Conservation (phyloP, 192 early-diverging fungal genomes). For the Lobulomyces angularis region DNA sequence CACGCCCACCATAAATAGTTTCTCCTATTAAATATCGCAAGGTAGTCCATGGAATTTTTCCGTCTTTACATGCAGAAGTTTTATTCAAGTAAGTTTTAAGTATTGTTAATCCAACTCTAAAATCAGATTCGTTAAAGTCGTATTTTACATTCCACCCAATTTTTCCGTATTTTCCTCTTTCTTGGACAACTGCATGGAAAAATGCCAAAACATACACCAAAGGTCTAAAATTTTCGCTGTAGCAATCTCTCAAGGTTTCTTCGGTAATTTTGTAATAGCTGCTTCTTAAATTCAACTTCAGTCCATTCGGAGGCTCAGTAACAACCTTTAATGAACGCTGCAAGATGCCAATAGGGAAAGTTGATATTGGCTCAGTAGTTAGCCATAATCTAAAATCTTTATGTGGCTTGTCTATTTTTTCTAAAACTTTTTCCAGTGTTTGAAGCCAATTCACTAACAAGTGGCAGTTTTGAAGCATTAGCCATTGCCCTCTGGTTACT, state of each 20-base stretch:
- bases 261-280: slow-evolving; percentile 46
- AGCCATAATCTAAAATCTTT: slow-evolving; percentile 47
- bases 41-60: slow-evolving; percentile 54
- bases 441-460: slow-evolving; percentile 41
- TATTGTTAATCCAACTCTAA: slow-evolving; percentile 40
- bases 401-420: slow-evolving; percentile 54
- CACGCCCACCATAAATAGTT: slow-evolving; percentile 52
- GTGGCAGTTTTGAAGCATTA: slow-evolving; percentile 54
- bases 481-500: slow-evolving; percentile 46
- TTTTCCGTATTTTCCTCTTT: slow-evolving; percentile 51
- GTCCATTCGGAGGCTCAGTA: slow-evolving; percentile 48
- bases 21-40: slow-evolving; percentile 48
- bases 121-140: slow-evolving; percentile 54
- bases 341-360: slow-evolving; percentile 49
- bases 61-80: slow-evolving; percentile 29
- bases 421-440: slow-evolving; percentile 41
- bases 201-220: slow-evolving; percentile 46
- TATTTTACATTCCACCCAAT: slow-evolving; percentile 54
- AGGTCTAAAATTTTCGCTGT: slow-evolving; percentile 38
- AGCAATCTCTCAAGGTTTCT: slow-evolving; percentile 38
- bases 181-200: slow-evolving; percentile 52
- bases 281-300: slow-evolving; percentile 44
- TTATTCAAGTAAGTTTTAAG: slow-evolving; percentile 48
- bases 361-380: slow-evolving; percentile 43
- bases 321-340: slow-evolving; percentile 51